Evolutionary conservation across 148 eudicot genomes (phyloP), one percentile per base, ranked within the genome.

Genomic region (Nepenthes mirabilis): DNA sequence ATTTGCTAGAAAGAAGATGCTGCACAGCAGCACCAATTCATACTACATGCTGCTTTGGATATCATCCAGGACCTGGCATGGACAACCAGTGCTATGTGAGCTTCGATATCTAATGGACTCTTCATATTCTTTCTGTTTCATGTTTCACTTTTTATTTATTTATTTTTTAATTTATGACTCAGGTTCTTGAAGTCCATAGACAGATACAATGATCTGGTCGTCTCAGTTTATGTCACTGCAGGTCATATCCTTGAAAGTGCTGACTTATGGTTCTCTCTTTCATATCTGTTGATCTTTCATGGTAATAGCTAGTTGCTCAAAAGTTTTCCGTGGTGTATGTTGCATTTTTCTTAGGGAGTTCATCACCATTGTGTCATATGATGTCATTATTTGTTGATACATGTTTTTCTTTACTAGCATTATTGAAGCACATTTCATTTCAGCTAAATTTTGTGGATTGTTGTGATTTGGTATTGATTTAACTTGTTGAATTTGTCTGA

Each of bases 11-110:
- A 82, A 69, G 99, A 94, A 77, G 99, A 94, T 60, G 84, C 90
- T 65, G 91, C 91, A 55, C 95, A 87, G 35, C 87, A 83, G 75
- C 97, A 91, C 80, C 97, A 88, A 65, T 91, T 91, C 69, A 85
- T 91, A 64, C 67, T 91, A 56, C 96, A 91, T 69, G 96, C 96
- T 36, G 93, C 97, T 40, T 73, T 91, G 72, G 95, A 87, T 77
- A 83, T 91, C 72, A 93, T 91, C 72, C 95, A 91, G 77, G 97
- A 91, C 74, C 84, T 82, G 55, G 98, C 98, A 11, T 93, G 99
- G 99, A 84, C 95, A 66, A 94, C 97, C 11, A 89, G 99, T 82
- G 99, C 99, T 37, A 94, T 94, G 97, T 93, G 68, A 83, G 88
- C 57, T 65, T 53, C 52, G 36, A 2, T 60, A 48, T 9, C 53